Percentiles rank a stretch among this genome's conserved stretches.
phyloP scores from a whole-genome alignment of 805 yeast genomes.

The Yarrowia divulgata region DNA sequence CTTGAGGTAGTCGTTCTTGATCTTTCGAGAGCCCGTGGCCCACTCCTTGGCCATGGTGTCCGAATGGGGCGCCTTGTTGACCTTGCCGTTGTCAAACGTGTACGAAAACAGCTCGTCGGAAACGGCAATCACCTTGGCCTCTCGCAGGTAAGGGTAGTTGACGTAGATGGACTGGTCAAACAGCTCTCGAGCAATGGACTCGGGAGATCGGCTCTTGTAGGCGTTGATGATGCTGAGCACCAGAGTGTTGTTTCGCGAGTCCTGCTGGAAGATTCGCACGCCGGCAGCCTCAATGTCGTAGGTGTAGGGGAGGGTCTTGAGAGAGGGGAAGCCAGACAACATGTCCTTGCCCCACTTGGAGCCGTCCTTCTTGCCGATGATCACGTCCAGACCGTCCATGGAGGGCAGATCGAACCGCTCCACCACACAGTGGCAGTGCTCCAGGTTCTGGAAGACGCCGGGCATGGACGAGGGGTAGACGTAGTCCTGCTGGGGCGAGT shows the following conservation, averaged over 20 bases:
- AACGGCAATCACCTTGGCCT: constrained; percentile 72
- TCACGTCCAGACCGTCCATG: constrained; percentile 51
- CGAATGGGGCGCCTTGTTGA: constrained; percentile 52
- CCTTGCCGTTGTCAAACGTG: constrained; percentile 47
- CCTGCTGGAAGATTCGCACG: constrained; percentile 80
- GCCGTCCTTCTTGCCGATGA: constrained; percentile 65
- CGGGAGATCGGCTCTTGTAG: constrained; percentile 53
- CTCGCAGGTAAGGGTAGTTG: constrained; percentile 90
- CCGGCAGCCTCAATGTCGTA: constrained; percentile 59
- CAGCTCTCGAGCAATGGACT: constrained; percentile 69
- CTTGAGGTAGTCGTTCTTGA: constrained; percentile 56
- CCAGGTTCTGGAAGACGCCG: constrained; percentile 77
- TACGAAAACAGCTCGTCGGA: constrained; percentile 62
- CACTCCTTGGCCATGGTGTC: constrained; percentile 59
- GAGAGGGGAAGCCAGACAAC: constrained; percentile 89
- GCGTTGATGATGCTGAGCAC: constrained; percentile 67
- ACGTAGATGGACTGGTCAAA: constrained; percentile 71
- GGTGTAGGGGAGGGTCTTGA: constrained; percentile 70
- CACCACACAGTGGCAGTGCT: constrained; percentile 79
- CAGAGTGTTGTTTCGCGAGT: constrained; percentile 83
- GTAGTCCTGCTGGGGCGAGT: constrained; percentile 75
- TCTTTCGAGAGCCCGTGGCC: constrained; percentile 52
- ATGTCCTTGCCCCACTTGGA: constrained; percentile 74
- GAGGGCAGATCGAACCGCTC: constrained; percentile 61
- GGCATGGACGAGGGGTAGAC: constrained; percentile 79